phyloP scores from a whole-genome alignment of 2,329 filamentous ascomycete genomes.

The Zymoseptoria tritici region DNA sequence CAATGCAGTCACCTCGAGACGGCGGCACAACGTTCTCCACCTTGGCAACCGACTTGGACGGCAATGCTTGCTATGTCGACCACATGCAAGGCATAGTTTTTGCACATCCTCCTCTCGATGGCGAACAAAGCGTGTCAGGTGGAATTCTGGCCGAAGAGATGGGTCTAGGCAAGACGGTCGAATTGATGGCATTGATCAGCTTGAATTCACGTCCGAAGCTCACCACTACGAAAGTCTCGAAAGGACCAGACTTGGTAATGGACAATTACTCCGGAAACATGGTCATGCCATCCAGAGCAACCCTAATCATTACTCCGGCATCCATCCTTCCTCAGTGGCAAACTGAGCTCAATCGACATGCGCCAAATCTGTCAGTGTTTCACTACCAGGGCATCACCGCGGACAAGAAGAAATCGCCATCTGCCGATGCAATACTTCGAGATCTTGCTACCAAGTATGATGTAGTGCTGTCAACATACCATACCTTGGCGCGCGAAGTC shows the following conservation, averaged over 20 bases:
- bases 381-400: conserved; percentile 48
- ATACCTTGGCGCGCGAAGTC: conserved; percentile 69
- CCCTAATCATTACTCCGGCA: conserved; percentile 55
- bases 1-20: not conserved
- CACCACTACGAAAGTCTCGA: conserved; percentile 1
- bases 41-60: conserved; percentile 39
- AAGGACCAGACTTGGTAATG: conserved; percentile 4
- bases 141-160: conserved; percentile 75
- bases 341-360: conserved; percentile 51
- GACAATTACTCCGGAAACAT: conserved; percentile 37
- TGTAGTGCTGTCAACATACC: conserved; percentile 57
- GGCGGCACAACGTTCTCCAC: conserved; percentile 11
- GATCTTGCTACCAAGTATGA: conserved; percentile 44
- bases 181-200: conserved; percentile 63
- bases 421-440: conserved; percentile 36
- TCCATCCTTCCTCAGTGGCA: conserved; percentile 58
- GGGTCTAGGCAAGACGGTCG: conserved; percentile 75
- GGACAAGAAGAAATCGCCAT: conserved; percentile 25
- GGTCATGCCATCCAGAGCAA: conserved; percentile 48
- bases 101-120: conserved; percentile 29
- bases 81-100: conserved; percentile 53
- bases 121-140: conserved; percentile 42
- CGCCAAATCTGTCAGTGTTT: conserved; percentile 48
- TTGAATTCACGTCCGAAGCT: conserved; percentile 46
- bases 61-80: conserved; percentile 49